Evolutionary conservation across 352 stramenopile genomes (phyloP).

Genomic region (Pythium sukuiense): DNA sequence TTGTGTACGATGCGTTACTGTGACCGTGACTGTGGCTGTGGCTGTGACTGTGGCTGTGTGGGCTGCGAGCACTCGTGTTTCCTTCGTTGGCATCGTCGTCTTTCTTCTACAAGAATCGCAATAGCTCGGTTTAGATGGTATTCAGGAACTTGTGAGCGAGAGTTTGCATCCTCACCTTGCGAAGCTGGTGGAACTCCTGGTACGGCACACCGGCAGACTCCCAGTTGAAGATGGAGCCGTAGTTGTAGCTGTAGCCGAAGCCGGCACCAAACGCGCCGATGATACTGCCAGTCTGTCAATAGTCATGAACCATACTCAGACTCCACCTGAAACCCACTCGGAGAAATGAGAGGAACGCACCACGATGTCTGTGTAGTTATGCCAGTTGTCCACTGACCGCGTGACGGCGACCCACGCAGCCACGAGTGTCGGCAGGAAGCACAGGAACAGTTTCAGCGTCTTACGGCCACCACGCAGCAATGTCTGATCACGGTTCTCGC

Average conservation of each 20-base stretch:
- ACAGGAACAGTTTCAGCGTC: conserved; percentile 66
- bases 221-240: conserved; percentile 64
- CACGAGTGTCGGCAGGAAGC: conserved; percentile 56
- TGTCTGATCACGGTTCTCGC: too few species aligned
- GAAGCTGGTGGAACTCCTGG: conserved; percentile 48
- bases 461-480: conserved; percentile 61
- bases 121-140: conserved; percentile 13
- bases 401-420: conserved; percentile 73
- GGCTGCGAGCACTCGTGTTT: background rate
- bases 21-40: background rate
- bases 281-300: conserved; percentile 34
- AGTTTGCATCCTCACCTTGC: conserved; percentile 33
- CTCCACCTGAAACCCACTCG: background rate
- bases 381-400: conserved; percentile 83
- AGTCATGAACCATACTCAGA: background rate
- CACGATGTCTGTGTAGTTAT: conserved; percentile 82
- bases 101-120: conserved; percentile 22
- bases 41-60: background rate
- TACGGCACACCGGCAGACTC: conserved; percentile 55
- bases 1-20: conserved; percentile 6
- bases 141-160: conserved; percentile 9
- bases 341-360: conserved; percentile 23
- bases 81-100: conserved; percentile 25
- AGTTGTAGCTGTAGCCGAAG: conserved; percentile 70
- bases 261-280: conserved; percentile 46